Evolutionary conservation across 1,284 basidiomycete genomes (phyloP).

Genomic region (Cronartium ribicola): DNA sequence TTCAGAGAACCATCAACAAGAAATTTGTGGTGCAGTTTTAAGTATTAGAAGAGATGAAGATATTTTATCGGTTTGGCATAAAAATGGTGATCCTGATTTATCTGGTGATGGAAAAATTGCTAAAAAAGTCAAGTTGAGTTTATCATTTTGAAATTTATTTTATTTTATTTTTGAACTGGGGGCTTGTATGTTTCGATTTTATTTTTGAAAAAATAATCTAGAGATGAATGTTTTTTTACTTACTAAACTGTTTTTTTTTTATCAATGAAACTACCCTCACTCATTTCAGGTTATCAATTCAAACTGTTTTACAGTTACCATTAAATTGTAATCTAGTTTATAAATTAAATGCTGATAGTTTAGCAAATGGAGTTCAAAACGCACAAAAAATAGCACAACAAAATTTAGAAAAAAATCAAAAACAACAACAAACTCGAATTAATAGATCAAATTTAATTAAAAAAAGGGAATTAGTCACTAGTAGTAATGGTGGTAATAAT

Average conservation of each 20-base stretch:
- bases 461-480: too few relatives aligned
- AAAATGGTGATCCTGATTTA: conserved; percentile 63
- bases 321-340: conserved; percentile 28
- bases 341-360: conserved; percentile 39
- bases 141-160: neutral
- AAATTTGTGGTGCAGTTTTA: conserved; percentile 71
- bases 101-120: conserved; percentile 45
- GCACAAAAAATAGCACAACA: neutral
- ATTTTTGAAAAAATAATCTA: too few relatives aligned
- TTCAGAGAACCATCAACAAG: conserved; percentile 49
- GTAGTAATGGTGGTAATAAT: too few relatives aligned
- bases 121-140: conserved; percentile 35
- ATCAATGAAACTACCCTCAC: too few relatives aligned
- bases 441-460: too few relatives aligned
- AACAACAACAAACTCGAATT: neutral
- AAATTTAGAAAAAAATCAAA: neutral
- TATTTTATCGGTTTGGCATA: conserved; percentile 74
- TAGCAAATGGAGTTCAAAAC: conserved; percentile 10
- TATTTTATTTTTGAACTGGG: too few relatives aligned
- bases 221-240: neutral
- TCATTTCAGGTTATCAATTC: conserved; percentile 15
- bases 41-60: conserved; percentile 77
- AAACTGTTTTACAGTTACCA: conserved; percentile 33
- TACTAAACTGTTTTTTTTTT: too few relatives aligned
- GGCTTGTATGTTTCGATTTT: neutral